Evolutionary conservation across 345 rosid genomes (phyloP).

Genomic region (Salix dunnii): DNA sequence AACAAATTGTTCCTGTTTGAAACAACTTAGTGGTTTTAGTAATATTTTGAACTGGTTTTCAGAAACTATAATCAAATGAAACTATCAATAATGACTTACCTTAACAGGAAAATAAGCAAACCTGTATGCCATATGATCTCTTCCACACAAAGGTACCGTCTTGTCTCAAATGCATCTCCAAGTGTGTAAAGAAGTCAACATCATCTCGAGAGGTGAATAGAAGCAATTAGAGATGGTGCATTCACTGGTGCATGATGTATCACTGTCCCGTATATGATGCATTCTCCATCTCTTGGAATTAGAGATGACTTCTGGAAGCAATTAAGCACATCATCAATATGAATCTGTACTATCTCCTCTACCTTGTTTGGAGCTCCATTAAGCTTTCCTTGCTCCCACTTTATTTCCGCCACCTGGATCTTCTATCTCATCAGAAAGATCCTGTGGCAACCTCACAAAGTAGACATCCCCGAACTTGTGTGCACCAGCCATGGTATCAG

Average conservation of each 20-base stretch:
- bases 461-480: constrained; percentile 91
- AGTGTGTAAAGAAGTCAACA: constrained; percentile 90
- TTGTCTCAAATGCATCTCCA: constrained; percentile 98
- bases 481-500: constrained; percentile 93
- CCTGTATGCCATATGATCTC: constrained; percentile 37
- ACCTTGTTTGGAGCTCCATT: constrained; percentile 96
- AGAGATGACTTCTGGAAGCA: constrained; percentile 85
- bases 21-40: background rate
- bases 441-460: constrained; percentile 85
- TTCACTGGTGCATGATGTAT: too few relatives aligned
- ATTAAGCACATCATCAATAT: constrained; percentile 76
- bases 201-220: constrained; percentile 96
- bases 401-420: constrained; percentile 97
- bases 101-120: constrained; percentile 97
- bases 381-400: constrained; percentile 97
- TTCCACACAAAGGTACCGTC: too few relatives aligned
- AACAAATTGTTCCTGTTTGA: background rate
- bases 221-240: too few relatives aligned
- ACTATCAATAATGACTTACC: constrained; percentile 27
- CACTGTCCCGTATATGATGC: constrained; percentile 80
- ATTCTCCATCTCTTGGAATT: constrained; percentile 89
- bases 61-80: background rate
- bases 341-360: constrained; percentile 93
- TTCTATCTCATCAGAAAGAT: constrained; percentile 92
- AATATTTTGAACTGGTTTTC: background rate